Evolutionary conservation across 306 rosid genomes (phyloP), one percentile per base, ranked within the genome.

Genomic region (Argentina anserina): DNA sequence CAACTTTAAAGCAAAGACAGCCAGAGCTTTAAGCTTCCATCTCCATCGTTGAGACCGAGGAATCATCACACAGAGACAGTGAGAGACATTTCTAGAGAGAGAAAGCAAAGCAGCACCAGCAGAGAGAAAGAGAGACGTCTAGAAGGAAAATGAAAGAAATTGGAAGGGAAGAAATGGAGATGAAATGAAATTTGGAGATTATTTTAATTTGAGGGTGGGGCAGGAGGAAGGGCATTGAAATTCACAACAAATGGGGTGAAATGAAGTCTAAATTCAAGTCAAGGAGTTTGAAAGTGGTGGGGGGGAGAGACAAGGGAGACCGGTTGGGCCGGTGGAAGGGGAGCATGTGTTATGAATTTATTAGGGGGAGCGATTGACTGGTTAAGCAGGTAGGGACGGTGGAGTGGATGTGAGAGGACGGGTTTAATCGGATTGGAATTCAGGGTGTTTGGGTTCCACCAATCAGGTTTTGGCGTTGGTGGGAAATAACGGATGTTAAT

Each of bases 181-280:
- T 84, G 81, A 67, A 71, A 60, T 49, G 77, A 76, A 83, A 70
- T 83, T 73, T 37, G 46, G 65, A 40, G 82, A 82, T 88, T 88
- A 77, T 78, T 70, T 62, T 70, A 71, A 74, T 70, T 73, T 42
- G 59, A 58, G 41, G 56, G 58, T 62, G 41, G 56, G 58, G 75
- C 52, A 13, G 70, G 52, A 45, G 31, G 82, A 84, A 81, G 73
- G 81, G 59, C 39, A 77, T 85, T 69, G 92, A 91, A 91, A 91
- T 87, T 66, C 81, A 81, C 87, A 85, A 71, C 77, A 87, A 84
- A 69, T 69, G 65, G 0, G 45, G 12, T 13, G 14, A 76, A 76
- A 91, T 91, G 87, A 86, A 90, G 88, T 77, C 75, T 75, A 88
- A 83, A 84, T 72, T 65, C 17, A 33, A 34, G 49, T 53, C 62